A percentile compares a stretch with the other conserved stretches of the same genome.
Evolutionary conservation across 441 rosid species (phyloP).

Genomic region (Rhodomyrtus psidioides): DNA sequence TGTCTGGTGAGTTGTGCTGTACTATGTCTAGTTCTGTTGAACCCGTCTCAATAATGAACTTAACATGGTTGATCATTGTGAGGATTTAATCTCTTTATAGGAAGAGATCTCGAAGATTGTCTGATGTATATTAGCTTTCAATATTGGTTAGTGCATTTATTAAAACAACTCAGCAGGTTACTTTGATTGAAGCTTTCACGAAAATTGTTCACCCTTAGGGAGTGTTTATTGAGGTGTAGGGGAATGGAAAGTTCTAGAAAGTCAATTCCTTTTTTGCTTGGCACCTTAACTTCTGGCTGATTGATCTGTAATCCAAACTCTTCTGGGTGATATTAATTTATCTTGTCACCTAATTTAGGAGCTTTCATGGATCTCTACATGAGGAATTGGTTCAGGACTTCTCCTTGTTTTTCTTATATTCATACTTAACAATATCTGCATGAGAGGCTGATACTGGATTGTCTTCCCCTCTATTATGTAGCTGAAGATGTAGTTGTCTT

Average conservation of each 20-base stretch:
- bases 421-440: background rate
- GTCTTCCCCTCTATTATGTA: background rate
- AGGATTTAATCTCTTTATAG: background rate
- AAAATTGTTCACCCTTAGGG: background rate
- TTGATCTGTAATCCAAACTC: background rate
- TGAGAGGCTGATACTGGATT: background rate
- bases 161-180: background rate
- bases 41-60: background rate
- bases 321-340: background rate
- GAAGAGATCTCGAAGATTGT: background rate
- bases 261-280: background rate
- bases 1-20: constrained; percentile 63
- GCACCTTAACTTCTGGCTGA: background rate
- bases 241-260: no score
- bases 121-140: background rate
- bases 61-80: background rate
- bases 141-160: background rate
- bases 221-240: background rate
- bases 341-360: background rate
- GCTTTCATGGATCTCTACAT: background rate
- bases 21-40: background rate
- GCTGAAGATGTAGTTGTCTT: background rate
- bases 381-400: background rate
- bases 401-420: background rate
- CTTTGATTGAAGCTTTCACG: background rate